Conservation (phyloP, 1,139 yeast genomes). For the Kodamaea sp. region DNA sequence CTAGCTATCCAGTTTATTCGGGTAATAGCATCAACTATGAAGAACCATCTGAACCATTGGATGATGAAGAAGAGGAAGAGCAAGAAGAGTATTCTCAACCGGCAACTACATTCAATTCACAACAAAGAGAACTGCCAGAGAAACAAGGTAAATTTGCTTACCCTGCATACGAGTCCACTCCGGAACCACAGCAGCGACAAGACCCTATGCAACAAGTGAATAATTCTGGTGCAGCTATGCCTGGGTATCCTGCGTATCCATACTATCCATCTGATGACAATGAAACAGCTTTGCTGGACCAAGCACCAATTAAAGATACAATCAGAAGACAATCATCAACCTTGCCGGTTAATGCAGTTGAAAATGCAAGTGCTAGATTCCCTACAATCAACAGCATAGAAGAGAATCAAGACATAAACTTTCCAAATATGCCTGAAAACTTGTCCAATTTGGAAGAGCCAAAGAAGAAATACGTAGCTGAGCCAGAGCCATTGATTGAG, state of each 20-base stretch:
- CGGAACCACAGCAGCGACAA: no score
- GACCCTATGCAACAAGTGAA: no score
- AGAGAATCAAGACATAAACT: slow-evolving; percentile 4
- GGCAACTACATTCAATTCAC: no score
- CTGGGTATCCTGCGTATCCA: no score
- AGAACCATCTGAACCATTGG: slow-evolving; percentile 13
- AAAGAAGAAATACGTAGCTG: slow-evolving; percentile 16
- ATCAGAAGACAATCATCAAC: slow-evolving; percentile 14
- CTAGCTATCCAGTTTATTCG: not conserved
- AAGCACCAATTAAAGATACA: slow-evolving; percentile 2
- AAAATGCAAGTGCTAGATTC: slow-evolving; percentile 13
- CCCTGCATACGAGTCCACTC: no score
- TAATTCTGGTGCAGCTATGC: no score
- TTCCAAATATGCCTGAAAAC: slow-evolving; percentile 5
- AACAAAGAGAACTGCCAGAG: no score
- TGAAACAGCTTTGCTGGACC: slow-evolving; percentile 2
- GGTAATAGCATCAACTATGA: slow-evolving; percentile 3
- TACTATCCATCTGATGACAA: no score
- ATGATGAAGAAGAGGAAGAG: slow-evolving; percentile 9
- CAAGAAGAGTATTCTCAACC: no score
- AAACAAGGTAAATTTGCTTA: no score
- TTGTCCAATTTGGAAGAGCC: slow-evolving; percentile 6
- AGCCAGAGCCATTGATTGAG: slow-evolving; percentile 39
- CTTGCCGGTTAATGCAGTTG: slow-evolving; percentile 15
- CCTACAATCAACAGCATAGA: slow-evolving; percentile 12